phyloP scores from a whole-genome alignment of 106 monocot genomes.

The Dactylorhiza incarnata region DNA sequence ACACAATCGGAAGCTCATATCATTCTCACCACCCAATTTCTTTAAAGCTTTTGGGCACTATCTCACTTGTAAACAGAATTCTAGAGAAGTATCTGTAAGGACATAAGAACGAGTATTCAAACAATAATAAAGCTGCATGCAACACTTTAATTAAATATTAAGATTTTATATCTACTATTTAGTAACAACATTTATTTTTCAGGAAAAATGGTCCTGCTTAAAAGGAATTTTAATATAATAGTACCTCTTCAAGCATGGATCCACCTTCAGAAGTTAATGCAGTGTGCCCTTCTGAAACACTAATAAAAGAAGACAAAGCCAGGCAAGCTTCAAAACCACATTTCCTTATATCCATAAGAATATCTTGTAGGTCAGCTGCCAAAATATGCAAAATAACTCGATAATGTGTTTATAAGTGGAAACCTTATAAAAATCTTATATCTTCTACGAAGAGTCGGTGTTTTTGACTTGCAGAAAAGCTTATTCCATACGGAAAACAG shows the following conservation, averaged over 20 bases:
- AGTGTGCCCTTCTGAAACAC: conserved; percentile 64
- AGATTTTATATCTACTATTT: not conserved
- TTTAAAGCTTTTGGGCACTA: not conserved
- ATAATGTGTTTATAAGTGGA: not conserved
- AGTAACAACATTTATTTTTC: not conserved
- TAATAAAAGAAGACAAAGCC: conserved; percentile 64
- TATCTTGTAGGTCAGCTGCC: conserved; percentile 75
- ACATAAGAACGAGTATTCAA: not conserved
- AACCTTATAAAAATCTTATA: not conserved
- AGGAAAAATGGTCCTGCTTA: not conserved
- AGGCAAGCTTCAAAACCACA: conserved; percentile 53
- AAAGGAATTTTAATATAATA: not conserved
- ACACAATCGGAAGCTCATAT: too few species aligned
- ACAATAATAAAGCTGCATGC: not conserved
- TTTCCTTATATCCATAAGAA: conserved; percentile 37
- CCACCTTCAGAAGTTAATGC: conserved; percentile 91
- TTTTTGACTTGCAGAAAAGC: not conserved
- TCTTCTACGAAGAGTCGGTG: not conserved
- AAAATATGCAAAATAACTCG: conserved; percentile 14
- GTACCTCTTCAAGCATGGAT: conserved; percentile 94
- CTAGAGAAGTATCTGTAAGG: not conserved
- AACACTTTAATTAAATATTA: not conserved
- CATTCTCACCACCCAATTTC: not conserved
- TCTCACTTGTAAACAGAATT: not conserved
- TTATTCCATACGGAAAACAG: not conserved